Conservation (phyloP, 2,329 filamentous ascomycete species). For the Aquanectria penicillioides region DNA sequence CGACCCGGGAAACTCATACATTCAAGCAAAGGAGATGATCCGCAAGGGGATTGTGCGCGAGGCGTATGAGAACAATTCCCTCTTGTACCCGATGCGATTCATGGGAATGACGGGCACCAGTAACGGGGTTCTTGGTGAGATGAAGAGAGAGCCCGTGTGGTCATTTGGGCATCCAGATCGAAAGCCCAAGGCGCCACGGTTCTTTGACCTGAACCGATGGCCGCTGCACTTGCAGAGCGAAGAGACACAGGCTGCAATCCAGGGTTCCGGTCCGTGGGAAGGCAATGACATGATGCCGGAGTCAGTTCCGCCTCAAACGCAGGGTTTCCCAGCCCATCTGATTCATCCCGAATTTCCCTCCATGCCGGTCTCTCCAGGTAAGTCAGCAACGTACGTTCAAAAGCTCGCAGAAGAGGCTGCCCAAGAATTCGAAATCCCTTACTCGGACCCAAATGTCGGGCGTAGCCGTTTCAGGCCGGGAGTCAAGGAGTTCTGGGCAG, state of each 20-base stretch:
- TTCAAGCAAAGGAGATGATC: conserved; percentile 41
- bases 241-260: conserved; percentile 43
- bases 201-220: conserved; percentile 61
- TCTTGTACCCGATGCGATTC: conserved; percentile 52
- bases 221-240: conserved; percentile 52
- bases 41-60: conserved; percentile 55
- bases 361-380: too few relatives aligned
- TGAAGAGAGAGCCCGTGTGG: conserved; percentile 45
- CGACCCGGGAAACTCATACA: conserved; percentile 19
- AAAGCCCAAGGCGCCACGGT: conserved; percentile 39
- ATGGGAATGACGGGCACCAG: conserved; percentile 29
- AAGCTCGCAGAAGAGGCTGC: neutral
- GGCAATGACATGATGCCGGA: neutral
- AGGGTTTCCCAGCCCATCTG: too few relatives aligned
- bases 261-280: conserved; percentile 13
- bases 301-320: too few relatives aligned
- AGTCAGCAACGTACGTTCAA: neutral
- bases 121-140: conserved; percentile 22
- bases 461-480: conserved; percentile 39
- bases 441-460: conserved; percentile 23
- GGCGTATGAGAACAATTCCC: conserved; percentile 52
- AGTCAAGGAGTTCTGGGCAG: conserved; percentile 40
- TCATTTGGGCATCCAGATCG: conserved; percentile 42
- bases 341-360: too few relatives aligned
- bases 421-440: conserved; percentile 25